phyloP scores from a whole-genome alignment of 1,284 basidiomycete species.

The Ganoderma resinaceum region DNA sequence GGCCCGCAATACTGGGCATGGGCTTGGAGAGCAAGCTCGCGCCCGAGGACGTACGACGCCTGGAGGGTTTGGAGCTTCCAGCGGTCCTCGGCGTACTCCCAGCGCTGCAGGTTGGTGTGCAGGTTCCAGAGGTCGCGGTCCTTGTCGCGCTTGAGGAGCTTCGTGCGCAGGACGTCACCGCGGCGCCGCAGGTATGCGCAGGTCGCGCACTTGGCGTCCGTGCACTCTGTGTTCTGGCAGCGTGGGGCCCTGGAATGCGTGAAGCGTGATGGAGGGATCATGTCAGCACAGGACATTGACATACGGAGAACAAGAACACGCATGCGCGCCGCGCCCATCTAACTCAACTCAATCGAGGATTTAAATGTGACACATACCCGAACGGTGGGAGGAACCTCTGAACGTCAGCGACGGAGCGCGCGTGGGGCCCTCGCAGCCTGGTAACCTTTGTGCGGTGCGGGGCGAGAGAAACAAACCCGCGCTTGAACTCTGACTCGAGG shows the following conservation, averaged over 20 bases:
- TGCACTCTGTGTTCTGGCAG: constrained; percentile 6
- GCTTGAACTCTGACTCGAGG: constrained; percentile 3
- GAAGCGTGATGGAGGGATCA: neutral
- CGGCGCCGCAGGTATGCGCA: constrained; percentile 6
- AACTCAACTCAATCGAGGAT: neutral
- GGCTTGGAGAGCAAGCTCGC: neutral
- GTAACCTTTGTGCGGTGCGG: neutral
- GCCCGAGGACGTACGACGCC: constrained; percentile 10
- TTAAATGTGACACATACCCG: constrained; percentile 1
- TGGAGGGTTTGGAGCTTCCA: constrained; percentile 10
- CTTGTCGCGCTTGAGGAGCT: constrained; percentile 11
- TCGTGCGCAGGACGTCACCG: constrained; percentile 11
- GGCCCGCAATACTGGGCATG: neutral
- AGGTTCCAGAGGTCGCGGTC: constrained; percentile 12
- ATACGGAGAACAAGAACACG: neutral
- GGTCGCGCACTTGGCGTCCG: constrained; percentile 2
- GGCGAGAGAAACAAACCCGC: constrained; percentile 6
- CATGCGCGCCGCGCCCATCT: neutral
- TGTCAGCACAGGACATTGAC: neutral
- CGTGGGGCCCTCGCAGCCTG: constrained; percentile 1
- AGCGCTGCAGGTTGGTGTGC: neutral
- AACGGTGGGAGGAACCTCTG: constrained; percentile 9
- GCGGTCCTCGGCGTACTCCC: constrained; percentile 16
- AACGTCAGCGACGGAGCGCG: neutral
- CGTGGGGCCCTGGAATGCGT: neutral